phyloP scores from a whole-genome alignment of 139 green algal genomes.

The Volvox africanus region DNA sequence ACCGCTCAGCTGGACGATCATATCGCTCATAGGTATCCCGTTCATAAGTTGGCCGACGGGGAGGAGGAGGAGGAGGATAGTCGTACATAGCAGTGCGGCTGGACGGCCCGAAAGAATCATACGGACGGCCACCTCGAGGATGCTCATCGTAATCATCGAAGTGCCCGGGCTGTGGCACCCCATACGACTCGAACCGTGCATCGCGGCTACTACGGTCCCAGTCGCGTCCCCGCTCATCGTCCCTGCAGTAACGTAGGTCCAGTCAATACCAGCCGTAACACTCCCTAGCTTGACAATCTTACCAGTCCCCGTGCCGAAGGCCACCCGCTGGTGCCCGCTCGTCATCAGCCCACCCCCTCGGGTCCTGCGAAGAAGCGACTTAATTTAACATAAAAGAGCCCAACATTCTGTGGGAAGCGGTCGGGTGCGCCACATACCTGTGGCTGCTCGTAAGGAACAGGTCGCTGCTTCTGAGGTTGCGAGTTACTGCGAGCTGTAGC shows the following conservation, averaged over 20 bases:
- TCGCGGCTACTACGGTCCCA: slow-evolving; percentile 33
- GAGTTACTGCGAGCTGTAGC: slow-evolving; percentile 56
- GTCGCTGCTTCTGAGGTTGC: slow-evolving; percentile 29
- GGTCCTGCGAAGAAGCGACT: slow-evolving; percentile 38
- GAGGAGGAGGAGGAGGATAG: slow-evolving; percentile 46
- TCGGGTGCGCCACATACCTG: slow-evolving; percentile 43
- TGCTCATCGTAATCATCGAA: slow-evolving; percentile 45
- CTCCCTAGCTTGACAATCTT: background rate
- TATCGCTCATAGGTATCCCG: slow-evolving; percentile 29
- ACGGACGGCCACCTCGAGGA: slow-evolving; percentile 21
- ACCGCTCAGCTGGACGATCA: slow-evolving; percentile 27
- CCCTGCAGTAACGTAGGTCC: background rate
- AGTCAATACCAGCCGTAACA: background rate
- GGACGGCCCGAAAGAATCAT: slow-evolving; percentile 11
- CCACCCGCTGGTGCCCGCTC: slow-evolving; percentile 45
- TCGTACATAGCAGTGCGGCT: slow-evolving; percentile 6
- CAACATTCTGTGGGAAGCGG: background rate
- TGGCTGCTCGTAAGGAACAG: slow-evolving; percentile 43
- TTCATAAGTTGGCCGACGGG: slow-evolving; percentile 27
- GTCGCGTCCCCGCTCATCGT: slow-evolving; percentile 29
- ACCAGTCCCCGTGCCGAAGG: slow-evolving; percentile 38
- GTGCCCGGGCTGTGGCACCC: background rate
- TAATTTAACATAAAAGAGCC: background rate
- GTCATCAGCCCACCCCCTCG: slow-evolving; percentile 59
- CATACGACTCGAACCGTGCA: slow-evolving; percentile 13